Evolutionary conservation across 352 stramenopile genomes (phyloP).

Genomic region (Phytophthora pluvialis): DNA sequence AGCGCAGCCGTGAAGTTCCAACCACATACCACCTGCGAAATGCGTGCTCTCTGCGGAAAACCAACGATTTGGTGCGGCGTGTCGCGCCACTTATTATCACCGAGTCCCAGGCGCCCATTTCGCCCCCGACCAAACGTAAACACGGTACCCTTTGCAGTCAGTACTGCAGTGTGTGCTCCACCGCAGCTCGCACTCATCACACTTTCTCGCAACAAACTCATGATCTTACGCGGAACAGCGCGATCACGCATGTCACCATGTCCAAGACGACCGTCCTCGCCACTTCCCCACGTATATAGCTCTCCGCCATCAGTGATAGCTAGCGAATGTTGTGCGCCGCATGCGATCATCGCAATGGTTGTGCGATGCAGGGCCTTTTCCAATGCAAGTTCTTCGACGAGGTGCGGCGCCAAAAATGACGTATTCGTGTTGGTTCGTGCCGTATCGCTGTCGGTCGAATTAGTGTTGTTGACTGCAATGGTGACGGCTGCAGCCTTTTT

Average conservation of each 20-base stretch:
- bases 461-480: constrained; percentile 6
- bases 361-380: constrained; percentile 81
- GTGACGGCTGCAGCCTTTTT: constrained; percentile 42
- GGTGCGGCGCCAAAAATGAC: constrained; percentile 60
- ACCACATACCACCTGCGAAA: constrained; percentile 68
- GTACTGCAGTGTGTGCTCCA: constrained; percentile 76
- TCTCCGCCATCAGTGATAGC: constrained; percentile 75
- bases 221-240: constrained; percentile 76
- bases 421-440: constrained; percentile 22
- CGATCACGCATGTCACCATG: constrained; percentile 86
- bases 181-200: constrained; percentile 79
- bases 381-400: constrained; percentile 81
- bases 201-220: constrained; percentile 72
- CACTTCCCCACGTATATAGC: constrained; percentile 85
- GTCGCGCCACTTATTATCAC: constrained; percentile 79
- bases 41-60: constrained; percentile 46
- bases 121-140: constrained; percentile 80
- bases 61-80: constrained; percentile 61
- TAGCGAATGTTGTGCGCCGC: constrained; percentile 78
- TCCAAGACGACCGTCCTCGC: constrained; percentile 78
- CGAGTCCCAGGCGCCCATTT: constrained; percentile 77
- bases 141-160: constrained; percentile 62
- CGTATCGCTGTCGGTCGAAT: constrained; percentile 5
- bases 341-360: constrained; percentile 66
- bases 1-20: constrained; percentile 87